These are phyloP conservation scores for Miamiensis avidus DNA, from an alignment of 169 alveolate genomes.

Conservation along the genomic window DNA sequence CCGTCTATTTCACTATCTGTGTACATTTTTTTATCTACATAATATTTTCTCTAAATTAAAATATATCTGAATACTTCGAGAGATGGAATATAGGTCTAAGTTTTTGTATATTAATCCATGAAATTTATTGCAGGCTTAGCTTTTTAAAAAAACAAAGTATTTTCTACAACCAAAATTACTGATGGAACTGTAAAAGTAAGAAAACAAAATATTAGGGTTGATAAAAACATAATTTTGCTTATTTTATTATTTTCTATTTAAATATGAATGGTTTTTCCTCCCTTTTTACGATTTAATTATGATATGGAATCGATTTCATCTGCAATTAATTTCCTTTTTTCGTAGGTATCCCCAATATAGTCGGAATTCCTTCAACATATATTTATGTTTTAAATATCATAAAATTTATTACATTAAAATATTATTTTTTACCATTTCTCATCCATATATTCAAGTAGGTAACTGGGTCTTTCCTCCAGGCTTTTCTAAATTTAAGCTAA, in stretches of 20 bases:
- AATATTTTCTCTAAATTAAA: too few species aligned
- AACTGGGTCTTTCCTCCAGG: neutral
- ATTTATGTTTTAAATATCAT: too few species aligned
- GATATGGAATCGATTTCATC: neutral
- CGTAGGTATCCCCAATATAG: neutral
- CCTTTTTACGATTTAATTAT: too few species aligned
- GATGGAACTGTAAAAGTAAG: neutral
- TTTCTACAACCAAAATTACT: too few species aligned
- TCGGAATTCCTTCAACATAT: neutral
- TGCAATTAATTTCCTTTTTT: neutral
- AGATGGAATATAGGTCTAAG: neutral
- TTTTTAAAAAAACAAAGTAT: neutral
- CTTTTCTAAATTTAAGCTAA: too few species aligned
- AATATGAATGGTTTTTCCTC: neutral
- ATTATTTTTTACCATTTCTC: neutral
- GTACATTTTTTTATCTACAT: neutral
- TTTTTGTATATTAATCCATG: too few species aligned
- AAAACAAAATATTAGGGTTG: neutral
- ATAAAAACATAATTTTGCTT: neutral
- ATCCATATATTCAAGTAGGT: neutral
- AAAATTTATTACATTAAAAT: too few species aligned
- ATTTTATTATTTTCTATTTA: too few species aligned
- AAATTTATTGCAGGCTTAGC: neutral
- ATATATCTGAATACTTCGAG: neutral
- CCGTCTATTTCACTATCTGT: neutral